These are phyloP conservation scores for Neofusicoccum cordaticola DNA, from an alignment of 2,329 filamentous ascomycete species.

Conservation along the genomic window DNA sequence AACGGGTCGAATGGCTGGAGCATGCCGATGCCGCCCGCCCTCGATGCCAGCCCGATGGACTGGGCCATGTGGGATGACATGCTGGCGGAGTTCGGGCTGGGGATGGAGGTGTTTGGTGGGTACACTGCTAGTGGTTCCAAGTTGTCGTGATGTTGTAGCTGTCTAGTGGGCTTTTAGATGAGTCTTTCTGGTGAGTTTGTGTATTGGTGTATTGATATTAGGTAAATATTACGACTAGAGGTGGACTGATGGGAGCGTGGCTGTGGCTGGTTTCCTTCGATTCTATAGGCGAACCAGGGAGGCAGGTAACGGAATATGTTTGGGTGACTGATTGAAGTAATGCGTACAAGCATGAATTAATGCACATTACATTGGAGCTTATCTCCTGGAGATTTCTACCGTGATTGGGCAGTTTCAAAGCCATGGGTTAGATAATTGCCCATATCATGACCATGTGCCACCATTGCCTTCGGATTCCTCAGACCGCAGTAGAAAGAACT, in stretches of 20 bases:
- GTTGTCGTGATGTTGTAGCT: background rate
- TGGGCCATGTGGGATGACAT: constrained; percentile 31
- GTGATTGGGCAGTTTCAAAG: no score
- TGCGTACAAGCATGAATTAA: no score
- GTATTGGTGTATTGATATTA: background rate
- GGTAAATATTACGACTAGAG: background rate
- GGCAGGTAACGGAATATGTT: no score
- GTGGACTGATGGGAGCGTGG: background rate
- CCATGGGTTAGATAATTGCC: no score
- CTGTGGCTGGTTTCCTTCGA: no score
- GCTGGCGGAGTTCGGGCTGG: constrained; percentile 23
- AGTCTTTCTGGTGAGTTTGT: background rate
- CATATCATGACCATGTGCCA: no score
- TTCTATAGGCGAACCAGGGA: no score
- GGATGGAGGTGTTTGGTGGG: background rate
- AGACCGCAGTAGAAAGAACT: no score
- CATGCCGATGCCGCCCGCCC: constrained; percentile 18
- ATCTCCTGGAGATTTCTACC: no score
- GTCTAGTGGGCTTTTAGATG: background rate
- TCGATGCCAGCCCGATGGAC: constrained; percentile 25
- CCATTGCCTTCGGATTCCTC: no score
- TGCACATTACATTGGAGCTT: no score
- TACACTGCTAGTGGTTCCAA: background rate
- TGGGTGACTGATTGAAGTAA: no score
- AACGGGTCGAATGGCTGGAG: background rate